Evolutionary conservation across 73 alveolate species (phyloP).

Genomic region (Uronychia setigera): DNA sequence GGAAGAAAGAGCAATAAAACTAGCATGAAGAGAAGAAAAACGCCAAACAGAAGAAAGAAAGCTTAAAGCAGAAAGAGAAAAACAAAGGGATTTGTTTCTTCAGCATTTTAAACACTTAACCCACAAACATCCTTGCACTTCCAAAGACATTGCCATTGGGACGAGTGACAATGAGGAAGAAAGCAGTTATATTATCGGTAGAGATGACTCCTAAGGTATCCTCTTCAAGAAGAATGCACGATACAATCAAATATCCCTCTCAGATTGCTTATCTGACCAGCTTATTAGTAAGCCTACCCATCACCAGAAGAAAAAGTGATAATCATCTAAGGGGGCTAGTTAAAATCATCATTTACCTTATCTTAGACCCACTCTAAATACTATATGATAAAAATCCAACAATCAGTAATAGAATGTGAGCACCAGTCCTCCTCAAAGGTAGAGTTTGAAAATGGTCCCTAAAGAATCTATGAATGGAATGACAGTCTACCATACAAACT

Average conservation of each 20-base stretch:
- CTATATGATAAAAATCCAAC: neutral
- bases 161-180: no score
- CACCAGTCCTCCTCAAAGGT: no score
- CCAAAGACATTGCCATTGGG: no score
- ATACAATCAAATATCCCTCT: neutral
- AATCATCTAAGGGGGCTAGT: neutral
- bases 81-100: no score
- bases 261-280: neutral
- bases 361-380: neutral
- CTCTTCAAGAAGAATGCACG: neutral
- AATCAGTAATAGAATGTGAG: no score
- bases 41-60: neutral
- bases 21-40: neutral
- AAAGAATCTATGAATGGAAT: no score
- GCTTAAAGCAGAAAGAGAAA: neutral
- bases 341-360: neutral
- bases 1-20: neutral
- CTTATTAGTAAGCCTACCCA: neutral
- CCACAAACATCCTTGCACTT: neutral
- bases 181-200: no score
- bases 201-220: neutral
- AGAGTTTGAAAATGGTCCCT: no score
- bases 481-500: no score
- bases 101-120: no score
- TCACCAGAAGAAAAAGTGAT: neutral